Percentiles rank a stretch among this genome's conserved stretches.
These are phyloP conservation scores for Sporodiniella umbellata DNA, from an alignment of 371 early-diverging fungal species.

Conservation along the genomic window DNA sequence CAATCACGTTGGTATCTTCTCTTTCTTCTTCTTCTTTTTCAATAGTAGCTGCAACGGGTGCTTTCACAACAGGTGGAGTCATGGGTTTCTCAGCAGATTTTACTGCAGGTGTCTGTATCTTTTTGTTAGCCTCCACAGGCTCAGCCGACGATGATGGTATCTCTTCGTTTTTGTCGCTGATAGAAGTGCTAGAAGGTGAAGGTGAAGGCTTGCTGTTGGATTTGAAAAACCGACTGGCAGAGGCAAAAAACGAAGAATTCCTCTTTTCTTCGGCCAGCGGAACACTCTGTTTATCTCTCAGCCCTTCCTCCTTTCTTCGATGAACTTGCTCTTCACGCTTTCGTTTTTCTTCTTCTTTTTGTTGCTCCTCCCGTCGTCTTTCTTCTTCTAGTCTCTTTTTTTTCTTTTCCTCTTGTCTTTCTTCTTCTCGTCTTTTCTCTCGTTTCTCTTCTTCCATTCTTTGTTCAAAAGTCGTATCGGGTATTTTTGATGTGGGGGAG, in stretches of 20 bases:
- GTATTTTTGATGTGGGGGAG: neutral
- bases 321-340: conserved; percentile 2
- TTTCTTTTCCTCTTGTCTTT: too few relatives aligned
- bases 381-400: too few relatives aligned
- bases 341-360: too few relatives aligned
- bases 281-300: neutral
- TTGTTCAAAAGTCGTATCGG: too few relatives aligned
- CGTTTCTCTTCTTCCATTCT: too few relatives aligned
- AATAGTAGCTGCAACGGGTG: neutral
- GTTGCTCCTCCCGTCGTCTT: too few relatives aligned
- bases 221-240: conserved; percentile 9
- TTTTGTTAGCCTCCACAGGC: too few relatives aligned
- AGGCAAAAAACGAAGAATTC: conserved; percentile 16
- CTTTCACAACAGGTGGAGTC: too few relatives aligned
- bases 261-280: neutral
- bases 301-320: neutral
- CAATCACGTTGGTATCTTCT: conserved; percentile 21
- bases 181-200: conserved; percentile 4
- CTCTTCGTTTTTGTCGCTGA: neutral
- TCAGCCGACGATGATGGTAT: too few relatives aligned
- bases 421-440: too few relatives aligned
- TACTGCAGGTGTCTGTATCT: too few relatives aligned
- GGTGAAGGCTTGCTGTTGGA: neutral
- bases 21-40: conserved; percentile 14
- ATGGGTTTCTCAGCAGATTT: too few relatives aligned